These are phyloP conservation scores for Talaromyces rugulosus DNA, from an alignment of 2,329 filamentous ascomycete genomes.

Conservation along the genomic window DNA sequence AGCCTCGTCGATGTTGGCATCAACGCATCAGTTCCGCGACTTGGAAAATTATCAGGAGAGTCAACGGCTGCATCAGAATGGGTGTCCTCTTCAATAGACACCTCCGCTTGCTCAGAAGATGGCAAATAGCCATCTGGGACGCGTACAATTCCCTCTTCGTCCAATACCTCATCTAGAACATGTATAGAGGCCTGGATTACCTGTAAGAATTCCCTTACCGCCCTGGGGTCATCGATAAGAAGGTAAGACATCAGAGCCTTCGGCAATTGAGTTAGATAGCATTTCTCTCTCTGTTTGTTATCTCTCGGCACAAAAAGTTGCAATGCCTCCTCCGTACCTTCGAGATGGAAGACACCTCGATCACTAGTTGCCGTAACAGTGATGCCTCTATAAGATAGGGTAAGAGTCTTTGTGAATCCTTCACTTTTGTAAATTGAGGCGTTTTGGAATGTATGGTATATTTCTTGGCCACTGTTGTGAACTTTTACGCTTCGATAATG, in stretches of 20 bases:
- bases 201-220: not conserved
- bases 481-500: conserved; percentile 2
- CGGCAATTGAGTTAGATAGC: conserved; percentile 4
- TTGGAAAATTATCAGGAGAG: not conserved
- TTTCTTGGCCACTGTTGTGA: not conserved
- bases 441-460: not conserved
- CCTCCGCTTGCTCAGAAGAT: not conserved
- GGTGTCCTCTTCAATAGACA: not conserved
- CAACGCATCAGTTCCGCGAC: not conserved
- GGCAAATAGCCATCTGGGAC: not conserved
- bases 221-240: not conserved
- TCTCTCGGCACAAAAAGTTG: conserved; percentile 3
- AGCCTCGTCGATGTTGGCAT: not conserved
- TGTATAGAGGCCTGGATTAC: not conserved
- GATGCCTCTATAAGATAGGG: not conserved
- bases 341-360: conserved; percentile 2
- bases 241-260: not conserved
- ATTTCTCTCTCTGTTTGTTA: not conserved
- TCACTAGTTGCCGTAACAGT: not conserved
- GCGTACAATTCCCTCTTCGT: not conserved
- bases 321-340: not conserved
- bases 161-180: conserved; percentile 1
- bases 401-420: not conserved
- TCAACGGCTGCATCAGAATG: not conserved
- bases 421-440: conserved; percentile 4